Evolutionary conservation across 2,329 filamentous ascomycete species (phyloP).

Genomic region (Xylariaceae sp.): DNA sequence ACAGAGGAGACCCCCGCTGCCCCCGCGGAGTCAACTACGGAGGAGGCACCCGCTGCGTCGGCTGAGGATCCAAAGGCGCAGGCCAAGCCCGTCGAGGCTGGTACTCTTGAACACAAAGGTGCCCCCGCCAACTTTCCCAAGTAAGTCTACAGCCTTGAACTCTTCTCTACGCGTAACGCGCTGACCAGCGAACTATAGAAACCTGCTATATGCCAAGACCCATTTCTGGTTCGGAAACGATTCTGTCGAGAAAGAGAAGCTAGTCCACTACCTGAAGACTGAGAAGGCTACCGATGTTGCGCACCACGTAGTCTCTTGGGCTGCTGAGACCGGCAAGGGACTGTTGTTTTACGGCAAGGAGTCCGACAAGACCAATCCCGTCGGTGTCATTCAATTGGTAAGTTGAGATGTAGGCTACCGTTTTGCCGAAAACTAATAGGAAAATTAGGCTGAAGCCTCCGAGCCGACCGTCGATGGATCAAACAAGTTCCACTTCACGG

Average conservation of each 20-base stretch:
- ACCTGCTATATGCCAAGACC: slow-evolving; percentile 85
- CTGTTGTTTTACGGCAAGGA: slow-evolving; percentile 88
- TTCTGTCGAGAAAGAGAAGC: slow-evolving; percentile 65
- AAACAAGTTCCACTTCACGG: slow-evolving; percentile 79
- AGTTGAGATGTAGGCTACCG: slow-evolving; percentile 30
- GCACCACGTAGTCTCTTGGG: slow-evolving; percentile 81
- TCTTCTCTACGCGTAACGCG: background rate
- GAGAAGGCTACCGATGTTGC: slow-evolving; percentile 75
- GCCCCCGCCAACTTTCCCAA: slow-evolving; percentile 77
- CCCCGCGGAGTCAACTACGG: slow-evolving; percentile 37
- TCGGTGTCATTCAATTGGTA: slow-evolving; percentile 81
- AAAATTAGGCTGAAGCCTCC: slow-evolving; percentile 48
- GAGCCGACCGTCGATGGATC: slow-evolving; percentile 71
- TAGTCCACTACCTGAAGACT: slow-evolving; percentile 72
- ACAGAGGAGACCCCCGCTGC: slow-evolving; percentile 38
- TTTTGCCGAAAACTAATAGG: slow-evolving; percentile 27
- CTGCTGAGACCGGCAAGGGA: slow-evolving; percentile 89
- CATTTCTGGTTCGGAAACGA: slow-evolving; percentile 83
- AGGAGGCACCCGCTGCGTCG: slow-evolving; percentile 33
- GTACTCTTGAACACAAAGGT: slow-evolving; percentile 82
- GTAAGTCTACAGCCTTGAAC: slow-evolving; percentile 49
- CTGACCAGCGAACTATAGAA: slow-evolving; percentile 45
- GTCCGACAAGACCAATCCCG: slow-evolving; percentile 72
- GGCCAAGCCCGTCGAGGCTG: slow-evolving; percentile 71
- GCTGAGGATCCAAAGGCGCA: slow-evolving; percentile 44